These are phyloP conservation scores for Colletotrichum liaoningense DNA, from an alignment of 2,329 filamentous ascomycete genomes.

Conservation along the genomic window DNA sequence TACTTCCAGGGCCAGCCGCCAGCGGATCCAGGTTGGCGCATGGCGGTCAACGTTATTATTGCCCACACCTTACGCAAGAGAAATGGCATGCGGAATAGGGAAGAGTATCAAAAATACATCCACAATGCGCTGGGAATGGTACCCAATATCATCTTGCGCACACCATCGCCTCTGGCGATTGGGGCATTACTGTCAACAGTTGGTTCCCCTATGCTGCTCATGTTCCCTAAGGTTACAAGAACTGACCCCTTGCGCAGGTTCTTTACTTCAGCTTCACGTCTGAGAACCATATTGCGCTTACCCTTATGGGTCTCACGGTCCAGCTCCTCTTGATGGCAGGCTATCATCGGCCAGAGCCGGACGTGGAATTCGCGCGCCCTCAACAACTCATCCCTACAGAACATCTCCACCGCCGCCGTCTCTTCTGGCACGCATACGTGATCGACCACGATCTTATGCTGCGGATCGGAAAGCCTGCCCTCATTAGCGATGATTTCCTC, in stretches of 20 bases:
- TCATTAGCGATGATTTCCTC: constrained; percentile 30
- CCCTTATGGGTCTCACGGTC: constrained; percentile 8
- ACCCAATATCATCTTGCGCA: constrained; percentile 16
- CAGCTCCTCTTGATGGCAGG: constrained; percentile 25
- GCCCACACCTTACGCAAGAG: constrained; percentile 16
- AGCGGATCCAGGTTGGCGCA: constrained; percentile 22
- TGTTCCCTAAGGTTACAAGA: neutral
- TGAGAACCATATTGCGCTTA: constrained; percentile 22
- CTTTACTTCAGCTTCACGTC: constrained; percentile 25
- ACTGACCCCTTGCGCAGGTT: neutral
- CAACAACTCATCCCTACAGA: neutral
- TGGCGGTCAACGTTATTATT: constrained; percentile 26
- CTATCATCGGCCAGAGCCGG: constrained; percentile 11
- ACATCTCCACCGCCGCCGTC: constrained; percentile 17
- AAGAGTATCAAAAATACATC: constrained; percentile 30
- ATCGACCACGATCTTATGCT: constrained; percentile 26
- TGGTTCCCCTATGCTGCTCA: neutral
- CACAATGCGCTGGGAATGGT: constrained; percentile 29
- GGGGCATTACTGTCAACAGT: constrained; percentile 19
- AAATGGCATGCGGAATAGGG: constrained; percentile 21
- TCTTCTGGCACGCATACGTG: constrained; percentile 28
- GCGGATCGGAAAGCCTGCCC: constrained; percentile 28
- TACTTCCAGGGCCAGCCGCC: constrained; percentile 28
- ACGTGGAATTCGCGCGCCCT: neutral
- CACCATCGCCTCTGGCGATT: constrained; percentile 20